Percentiles rank a stretch among this genome's conserved stretches.
These are phyloP conservation scores for Dryadomyces quercus-mongolicae DNA, from an alignment of 2,329 filamentous ascomycete genomes.

Conservation along the genomic window DNA sequence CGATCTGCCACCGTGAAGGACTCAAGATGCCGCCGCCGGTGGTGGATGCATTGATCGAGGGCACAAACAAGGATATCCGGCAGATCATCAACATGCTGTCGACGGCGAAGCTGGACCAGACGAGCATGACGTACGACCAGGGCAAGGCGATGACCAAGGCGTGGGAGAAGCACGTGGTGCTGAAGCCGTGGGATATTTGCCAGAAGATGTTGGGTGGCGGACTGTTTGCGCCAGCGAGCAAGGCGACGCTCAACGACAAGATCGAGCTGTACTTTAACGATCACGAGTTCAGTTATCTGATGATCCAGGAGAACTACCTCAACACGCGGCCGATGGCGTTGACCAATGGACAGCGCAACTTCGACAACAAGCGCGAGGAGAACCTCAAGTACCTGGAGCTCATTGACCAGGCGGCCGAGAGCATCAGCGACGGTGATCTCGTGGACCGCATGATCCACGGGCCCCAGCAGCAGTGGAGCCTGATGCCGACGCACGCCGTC, in stretches of 20 bases:
- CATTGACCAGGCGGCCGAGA: slow-evolving; percentile 77
- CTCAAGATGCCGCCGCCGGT: slow-evolving; percentile 74
- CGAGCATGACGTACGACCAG: slow-evolving; percentile 68
- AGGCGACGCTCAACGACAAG: slow-evolving; percentile 87
- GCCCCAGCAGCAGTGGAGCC: slow-evolving; percentile 92
- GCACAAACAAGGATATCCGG: slow-evolving; percentile 87
- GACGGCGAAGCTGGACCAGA: slow-evolving; percentile 79
- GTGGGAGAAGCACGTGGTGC: slow-evolving; percentile 93
- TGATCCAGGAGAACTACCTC: slow-evolving; percentile 98
- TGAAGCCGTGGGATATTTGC: slow-evolving; percentile 98
- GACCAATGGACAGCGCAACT: slow-evolving; percentile 34
- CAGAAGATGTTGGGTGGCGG: slow-evolving; percentile 82
- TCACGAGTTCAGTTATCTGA: slow-evolving; percentile 91
- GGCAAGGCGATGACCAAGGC: slow-evolving; percentile 91
- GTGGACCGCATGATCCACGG: slow-evolving; percentile 98
- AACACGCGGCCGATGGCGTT: slow-evolving; percentile 63
- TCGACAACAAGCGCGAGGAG: slow-evolving; percentile 54
- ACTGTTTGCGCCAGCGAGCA: slow-evolving; percentile 74
- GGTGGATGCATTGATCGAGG: slow-evolving; percentile 88
- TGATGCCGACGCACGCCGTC: slow-evolving; percentile 93
- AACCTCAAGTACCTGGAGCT: slow-evolving; percentile 77
- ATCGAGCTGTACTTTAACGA: slow-evolving; percentile 99
- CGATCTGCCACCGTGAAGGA: slow-evolving; percentile 85
- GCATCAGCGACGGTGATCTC: slow-evolving; percentile 92
- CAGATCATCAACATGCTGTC: slow-evolving; percentile 99